phyloP scores from a whole-genome alignment of 2,329 filamentous ascomycete genomes.

The Epichloe scottii region DNA sequence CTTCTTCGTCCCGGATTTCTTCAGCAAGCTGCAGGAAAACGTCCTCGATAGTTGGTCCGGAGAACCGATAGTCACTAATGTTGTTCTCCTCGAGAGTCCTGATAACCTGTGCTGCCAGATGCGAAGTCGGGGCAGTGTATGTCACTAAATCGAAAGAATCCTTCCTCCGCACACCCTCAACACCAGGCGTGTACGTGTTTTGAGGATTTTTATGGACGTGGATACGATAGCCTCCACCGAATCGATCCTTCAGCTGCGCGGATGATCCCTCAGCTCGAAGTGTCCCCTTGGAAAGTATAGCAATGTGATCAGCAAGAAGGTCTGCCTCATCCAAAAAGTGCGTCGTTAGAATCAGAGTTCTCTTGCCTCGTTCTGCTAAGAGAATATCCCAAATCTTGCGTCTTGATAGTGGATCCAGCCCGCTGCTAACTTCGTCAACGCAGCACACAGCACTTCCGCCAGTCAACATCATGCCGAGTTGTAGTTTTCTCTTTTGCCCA shows the following conservation, averaged over 20 bases:
- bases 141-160: conserved; percentile 57
- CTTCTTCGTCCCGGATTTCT: conserved; percentile 50
- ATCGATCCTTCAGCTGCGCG: conserved; percentile 68
- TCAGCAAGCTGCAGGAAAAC: conserved; percentile 81
- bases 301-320: conserved; percentile 76
- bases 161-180: conserved; percentile 45
- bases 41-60: conserved; percentile 83
- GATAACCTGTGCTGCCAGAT: conserved; percentile 59
- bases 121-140: conserved; percentile 59
- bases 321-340: conserved; percentile 94
- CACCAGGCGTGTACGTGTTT: conserved; percentile 31
- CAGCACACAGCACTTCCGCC: conserved; percentile 81
- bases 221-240: conserved; percentile 77
- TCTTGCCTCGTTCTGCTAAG: conserved; percentile 64
- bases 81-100: conserved; percentile 51
- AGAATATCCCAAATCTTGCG: conserved; percentile 93
- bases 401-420: conserved; percentile 74
- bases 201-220: conserved; percentile 52
- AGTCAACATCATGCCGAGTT: conserved; percentile 90
- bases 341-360: conserved; percentile 80
- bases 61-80: conserved; percentile 69
- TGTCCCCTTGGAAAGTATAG: conserved; percentile 72
- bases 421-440: conserved; percentile 82
- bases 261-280: conserved; percentile 75
- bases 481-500: conserved; percentile 84